Evolutionary conservation across 179 eudicot genomes (phyloP).

Genomic region (Pouteria campechiana): DNA sequence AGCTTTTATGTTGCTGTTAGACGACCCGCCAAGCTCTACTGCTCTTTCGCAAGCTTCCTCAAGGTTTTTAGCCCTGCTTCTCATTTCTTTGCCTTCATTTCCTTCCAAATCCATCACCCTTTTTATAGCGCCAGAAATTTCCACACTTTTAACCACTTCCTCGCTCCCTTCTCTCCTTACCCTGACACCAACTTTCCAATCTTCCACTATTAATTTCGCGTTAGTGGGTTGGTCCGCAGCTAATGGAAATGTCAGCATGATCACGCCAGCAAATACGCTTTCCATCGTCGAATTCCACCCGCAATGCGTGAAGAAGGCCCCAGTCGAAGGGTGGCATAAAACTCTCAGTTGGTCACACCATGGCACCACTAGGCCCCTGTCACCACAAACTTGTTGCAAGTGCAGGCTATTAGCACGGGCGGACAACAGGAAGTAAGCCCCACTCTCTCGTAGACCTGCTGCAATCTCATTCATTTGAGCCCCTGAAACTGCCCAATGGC

Average conservation of each 20-base stretch:
- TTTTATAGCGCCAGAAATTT: conserved; percentile 10
- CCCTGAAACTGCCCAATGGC: conserved; percentile 39
- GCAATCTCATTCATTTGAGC: conserved; percentile 43
- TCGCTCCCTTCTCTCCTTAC: conserved; percentile 14
- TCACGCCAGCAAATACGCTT: conserved; percentile 12
- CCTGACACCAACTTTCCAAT: conserved; percentile 46
- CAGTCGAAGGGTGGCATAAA: conserved; percentile 32
- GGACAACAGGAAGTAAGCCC: conserved; percentile 43
- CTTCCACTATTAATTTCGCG: conserved; percentile 27
- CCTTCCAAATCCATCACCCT: conserved; percentile 28
- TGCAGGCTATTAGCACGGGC: conserved; percentile 24
- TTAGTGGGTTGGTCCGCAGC: conserved; percentile 27
- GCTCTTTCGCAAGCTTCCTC: conserved; percentile 11
- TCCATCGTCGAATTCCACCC: conserved; percentile 39
- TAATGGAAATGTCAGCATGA: conserved; percentile 36
- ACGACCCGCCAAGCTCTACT: conserved; percentile 11
- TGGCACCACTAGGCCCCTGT: conserved; percentile 22
- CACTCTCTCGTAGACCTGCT: conserved; percentile 24
- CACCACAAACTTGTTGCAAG: conserved; percentile 8
- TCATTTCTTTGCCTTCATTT: conserved; percentile 15
- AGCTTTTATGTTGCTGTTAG: conserved; percentile 8
- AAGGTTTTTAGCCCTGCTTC: conserved; percentile 13
- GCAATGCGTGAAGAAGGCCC: conserved; percentile 31
- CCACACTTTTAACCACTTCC: conserved; percentile 17
- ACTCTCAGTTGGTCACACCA: conserved; percentile 67